Base-by-base conservation (phyloP, 2,329 filamentous ascomycete species). In the Hypomyces perniciosus region DNA sequence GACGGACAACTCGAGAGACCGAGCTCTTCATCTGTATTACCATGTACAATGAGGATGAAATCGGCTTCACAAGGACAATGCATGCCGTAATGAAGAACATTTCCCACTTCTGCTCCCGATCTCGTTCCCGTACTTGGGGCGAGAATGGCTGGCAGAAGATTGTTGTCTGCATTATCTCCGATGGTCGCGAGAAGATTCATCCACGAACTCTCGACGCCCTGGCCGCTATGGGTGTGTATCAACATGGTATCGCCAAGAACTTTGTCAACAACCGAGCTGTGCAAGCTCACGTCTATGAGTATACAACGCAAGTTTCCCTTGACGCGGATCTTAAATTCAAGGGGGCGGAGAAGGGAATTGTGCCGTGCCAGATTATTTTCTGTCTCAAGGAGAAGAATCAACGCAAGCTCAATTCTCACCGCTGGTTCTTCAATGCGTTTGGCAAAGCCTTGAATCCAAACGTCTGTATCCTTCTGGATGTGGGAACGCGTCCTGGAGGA, bases 381-480 rank as follows among this genome's bases (percentile, higher is more conserved):
- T 99, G 95, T 64, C 74, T 99, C 55, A 99, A 99, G 72, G 93
- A 99, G 68, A 91, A 93, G 74, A 99, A 99, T 67, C 82, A 87
- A 65, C 95, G 96, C 72, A 99, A 99, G 74, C 80, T 99, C 60
- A 99, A 99, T 74, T 96, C 91, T 1, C 93, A 99, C 69, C 84
- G 93, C 51, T 99, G 93, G 93, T 97, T 96, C 73, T 99, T 99
- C 76, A 99, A 99, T 65, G 93, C 93, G 0, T 96, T 99, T 65
- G 95, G 93, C 30, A 84, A 86, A 56, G 87, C 92, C 0, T 77
- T 99, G 27, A 95, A 92, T 59, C 93, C 93, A 0, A 99, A 99
- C 58, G 88, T 99, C 33, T 99, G 93, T 69, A 96, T 99, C 66
- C 72, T 99, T 55, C 84, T 99, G 10, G 93, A 99, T 67, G 95